These are phyloP conservation scores for Nothophoma quercina DNA, from an alignment of 2,329 filamentous ascomycete genomes.

Conservation along the genomic window DNA sequence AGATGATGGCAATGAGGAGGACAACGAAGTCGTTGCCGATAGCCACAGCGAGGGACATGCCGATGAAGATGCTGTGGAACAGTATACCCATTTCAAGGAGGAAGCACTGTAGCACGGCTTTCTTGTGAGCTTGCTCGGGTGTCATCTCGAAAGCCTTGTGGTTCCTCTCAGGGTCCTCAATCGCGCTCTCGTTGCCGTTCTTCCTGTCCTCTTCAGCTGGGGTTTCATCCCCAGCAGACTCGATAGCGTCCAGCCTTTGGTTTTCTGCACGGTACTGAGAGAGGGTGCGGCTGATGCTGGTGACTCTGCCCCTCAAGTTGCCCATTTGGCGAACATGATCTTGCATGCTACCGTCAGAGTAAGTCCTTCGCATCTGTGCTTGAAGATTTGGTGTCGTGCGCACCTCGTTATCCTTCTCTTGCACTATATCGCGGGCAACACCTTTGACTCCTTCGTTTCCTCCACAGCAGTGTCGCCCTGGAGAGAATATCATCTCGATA, in stretches of 20 bases:
- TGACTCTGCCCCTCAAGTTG: constrained; percentile 30
- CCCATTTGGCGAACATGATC: constrained; percentile 36
- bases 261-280: constrained; percentile 37
- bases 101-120: constrained; percentile 45
- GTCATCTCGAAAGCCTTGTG: constrained; percentile 24
- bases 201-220: constrained; percentile 47
- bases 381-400: constrained; percentile 9
- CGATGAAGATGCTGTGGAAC: constrained; percentile 70
- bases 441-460: constrained; percentile 52
- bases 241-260: constrained; percentile 47
- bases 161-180: constrained; percentile 34
- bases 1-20: constrained; percentile 67
- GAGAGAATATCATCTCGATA: constrained; percentile 67
- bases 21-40: constrained; percentile 63
- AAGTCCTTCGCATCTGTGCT: constrained; percentile 23
- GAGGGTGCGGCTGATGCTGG: constrained; percentile 41
- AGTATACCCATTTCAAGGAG: constrained; percentile 67
- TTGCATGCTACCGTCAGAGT: constrained; percentile 33
- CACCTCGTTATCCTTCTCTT: constrained; percentile 10
- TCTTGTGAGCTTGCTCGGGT: constrained; percentile 36
- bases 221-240: constrained; percentile 48
- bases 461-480: constrained; percentile 64
- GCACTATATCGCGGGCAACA: constrained; percentile 25
- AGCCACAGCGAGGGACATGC: constrained; percentile 65
- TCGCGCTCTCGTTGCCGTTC: constrained; percentile 32